Evolutionary conservation across 805 yeast species (phyloP), one percentile per base, ranked within the genome.

Genomic region (Saccharomycopsis sp.): DNA sequence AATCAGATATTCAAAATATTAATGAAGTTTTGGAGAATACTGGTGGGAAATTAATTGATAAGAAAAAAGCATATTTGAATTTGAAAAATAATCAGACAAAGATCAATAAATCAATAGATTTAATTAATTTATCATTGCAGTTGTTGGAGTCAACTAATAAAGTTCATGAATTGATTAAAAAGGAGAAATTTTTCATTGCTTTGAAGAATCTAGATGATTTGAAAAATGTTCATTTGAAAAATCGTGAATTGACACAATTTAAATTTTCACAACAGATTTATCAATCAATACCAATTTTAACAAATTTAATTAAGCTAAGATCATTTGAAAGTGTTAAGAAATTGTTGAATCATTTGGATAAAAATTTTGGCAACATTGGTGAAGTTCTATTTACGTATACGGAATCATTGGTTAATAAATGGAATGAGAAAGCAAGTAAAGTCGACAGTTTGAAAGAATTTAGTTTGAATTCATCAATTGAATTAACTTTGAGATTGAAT

Each of bases 381-480:
- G 72, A 69, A 35, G 62, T 71, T 1, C 62, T 81, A 2, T 77
- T 70, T 54, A 73, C 72, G 2, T 71, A 77, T 44, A 72, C 82
- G 40, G 71, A 66, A 5, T 59, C 62, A 1, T 74, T 88, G 57
- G 75, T 82, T 41, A 66, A 70, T 13, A 67, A 70, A 32, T 85
- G 94, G 90, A 68, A 70, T 28, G 51, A 59, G 2, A 65, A 66
- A 51, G 77, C 73, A 48, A 56, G 64, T 4, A 57, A 64, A 3
- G 32, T 22, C 16, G 23, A 28, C 14, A 38, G 21, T 19, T 68
- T 80, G 41, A 60, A 67, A 3, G 64, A 72, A 5, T 85, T 76
- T 59, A 79, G 83, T 55, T 74, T 90, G 52, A 89, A 89, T 59
- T 85, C 96, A 0, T 85, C 95, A 0, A 85, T 89, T 4, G 97